Evolutionary conservation across 2,329 filamentous ascomycete genomes (phyloP).

Genomic region (Penicillium sp.): DNA sequence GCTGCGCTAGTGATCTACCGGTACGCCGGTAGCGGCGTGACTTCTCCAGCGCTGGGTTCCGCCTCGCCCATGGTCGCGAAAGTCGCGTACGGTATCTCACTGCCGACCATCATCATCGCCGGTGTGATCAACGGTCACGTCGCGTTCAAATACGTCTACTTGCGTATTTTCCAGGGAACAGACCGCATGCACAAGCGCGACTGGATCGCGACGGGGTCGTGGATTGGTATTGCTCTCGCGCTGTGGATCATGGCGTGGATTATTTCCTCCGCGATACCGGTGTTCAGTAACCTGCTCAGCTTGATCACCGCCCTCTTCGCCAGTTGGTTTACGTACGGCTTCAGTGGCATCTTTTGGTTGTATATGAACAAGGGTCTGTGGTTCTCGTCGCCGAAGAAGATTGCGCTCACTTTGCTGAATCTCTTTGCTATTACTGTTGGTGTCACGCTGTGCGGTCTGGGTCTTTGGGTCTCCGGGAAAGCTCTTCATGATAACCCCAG

Average conservation of each 20-base stretch:
- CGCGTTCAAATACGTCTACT: constrained; percentile 57
- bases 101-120: constrained; percentile 62
- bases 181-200: constrained; percentile 48
- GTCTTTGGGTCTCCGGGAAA: constrained; percentile 30
- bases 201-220: constrained; percentile 46
- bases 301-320: constrained; percentile 57
- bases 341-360: constrained; percentile 34
- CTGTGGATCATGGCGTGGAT: constrained; percentile 58
- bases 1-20: constrained; percentile 61
- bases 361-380: constrained; percentile 29
- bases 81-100: constrained; percentile 58
- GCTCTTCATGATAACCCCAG: constrained; percentile 28
- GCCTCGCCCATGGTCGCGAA: constrained; percentile 51
- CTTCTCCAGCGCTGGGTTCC: constrained; percentile 59
- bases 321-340: constrained; percentile 55
- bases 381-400: constrained; percentile 27
- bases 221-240: constrained; percentile 49
- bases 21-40: constrained; percentile 54
- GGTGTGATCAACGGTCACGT: constrained; percentile 63
- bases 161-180: constrained; percentile 54
- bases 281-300: constrained; percentile 59
- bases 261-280: constrained; percentile 60
- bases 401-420: constrained; percentile 23
- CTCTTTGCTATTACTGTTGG: constrained; percentile 19
- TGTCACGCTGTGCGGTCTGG: constrained; percentile 25